Percentiles rank a stretch among this genome's conserved stretches.
Evolutionary conservation across 768 basidiomycete genomes (phyloP).

Genomic region (Pleurotus platypus): DNA sequence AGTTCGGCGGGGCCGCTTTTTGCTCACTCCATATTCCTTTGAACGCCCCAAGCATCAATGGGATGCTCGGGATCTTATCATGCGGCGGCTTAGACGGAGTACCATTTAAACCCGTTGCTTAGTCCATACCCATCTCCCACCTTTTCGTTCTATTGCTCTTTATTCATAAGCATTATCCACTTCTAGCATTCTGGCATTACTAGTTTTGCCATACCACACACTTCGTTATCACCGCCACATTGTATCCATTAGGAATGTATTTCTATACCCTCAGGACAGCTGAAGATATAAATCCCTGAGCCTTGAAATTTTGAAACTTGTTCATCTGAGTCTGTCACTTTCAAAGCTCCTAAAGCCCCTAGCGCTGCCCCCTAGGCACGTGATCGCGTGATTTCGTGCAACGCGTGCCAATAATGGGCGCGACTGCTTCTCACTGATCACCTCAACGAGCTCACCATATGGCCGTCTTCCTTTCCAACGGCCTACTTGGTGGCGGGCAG

Average conservation of each 20-base stretch:
- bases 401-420: too few relatives aligned
- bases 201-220: too few relatives aligned
- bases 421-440: background rate
- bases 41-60: conserved; percentile 43
- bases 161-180: too few relatives aligned
- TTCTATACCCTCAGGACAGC: background rate
- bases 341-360: too few relatives aligned
- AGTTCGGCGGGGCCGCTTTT: conserved; percentile 55
- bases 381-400: too few relatives aligned
- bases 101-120: background rate
- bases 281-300: too few relatives aligned
- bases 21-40: conserved; percentile 42
- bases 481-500: conserved; percentile 17
- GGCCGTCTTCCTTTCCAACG: conserved; percentile 22
- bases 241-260: conserved; percentile 1
- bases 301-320: too few relatives aligned
- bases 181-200: too few relatives aligned
- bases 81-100: conserved; percentile 21
- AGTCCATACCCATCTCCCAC: too few relatives aligned
- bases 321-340: too few relatives aligned
- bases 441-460: conserved; percentile 6
- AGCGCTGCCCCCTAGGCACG: too few relatives aligned
- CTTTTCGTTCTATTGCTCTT: background rate
- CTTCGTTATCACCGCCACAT: background rate
- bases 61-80: conserved; percentile 33